phyloP scores from a whole-genome alignment of 108 stramenopile genomes.

The Pseudonitzschia multistriata region DNA sequence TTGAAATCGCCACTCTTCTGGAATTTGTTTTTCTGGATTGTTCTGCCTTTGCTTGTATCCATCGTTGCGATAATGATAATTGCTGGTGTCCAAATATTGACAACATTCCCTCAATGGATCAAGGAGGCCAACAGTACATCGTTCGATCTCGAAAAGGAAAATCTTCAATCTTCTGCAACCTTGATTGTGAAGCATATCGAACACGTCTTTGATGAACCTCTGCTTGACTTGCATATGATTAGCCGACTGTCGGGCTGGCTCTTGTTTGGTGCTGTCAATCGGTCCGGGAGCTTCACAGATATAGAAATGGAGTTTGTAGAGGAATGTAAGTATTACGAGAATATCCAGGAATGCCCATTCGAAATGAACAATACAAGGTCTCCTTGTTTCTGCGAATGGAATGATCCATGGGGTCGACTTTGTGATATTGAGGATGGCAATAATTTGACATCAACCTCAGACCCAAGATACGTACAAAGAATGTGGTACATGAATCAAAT shows the following conservation, averaged over 20 bases:
- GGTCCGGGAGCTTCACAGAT: constrained; percentile 41
- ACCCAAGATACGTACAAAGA: constrained; percentile 36
- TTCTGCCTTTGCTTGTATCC: constrained; percentile 44
- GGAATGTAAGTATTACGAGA: constrained; percentile 46
- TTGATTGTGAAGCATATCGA: constrained; percentile 15
- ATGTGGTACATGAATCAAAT: constrained; percentile 29
- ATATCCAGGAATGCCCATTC: constrained; percentile 28
- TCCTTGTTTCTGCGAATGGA: constrained; percentile 54
- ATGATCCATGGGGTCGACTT: constrained; percentile 27
- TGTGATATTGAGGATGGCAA: neutral
- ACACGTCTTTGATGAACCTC: constrained; percentile 21
- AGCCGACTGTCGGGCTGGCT: constrained; percentile 51
- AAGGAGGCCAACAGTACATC: constrained; percentile 26
- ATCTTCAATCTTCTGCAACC: constrained; percentile 8
- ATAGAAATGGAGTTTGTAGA: constrained; percentile 30
- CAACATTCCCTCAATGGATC: constrained; percentile 27
- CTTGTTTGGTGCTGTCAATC: constrained; percentile 43
- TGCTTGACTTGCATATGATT: constrained; percentile 46
- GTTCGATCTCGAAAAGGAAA: constrained; percentile 20
- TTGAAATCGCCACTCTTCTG: constrained; percentile 45
- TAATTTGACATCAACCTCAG: constrained; percentile 1
- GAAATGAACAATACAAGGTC: constrained; percentile 17
- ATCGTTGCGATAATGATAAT: constrained; percentile 33
- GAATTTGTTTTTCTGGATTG: constrained; percentile 46
- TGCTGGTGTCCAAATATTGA: constrained; percentile 28